Evolutionary conservation across 139 green algal species (phyloP).

Genomic region (Pleodorina starrii): DNA sequence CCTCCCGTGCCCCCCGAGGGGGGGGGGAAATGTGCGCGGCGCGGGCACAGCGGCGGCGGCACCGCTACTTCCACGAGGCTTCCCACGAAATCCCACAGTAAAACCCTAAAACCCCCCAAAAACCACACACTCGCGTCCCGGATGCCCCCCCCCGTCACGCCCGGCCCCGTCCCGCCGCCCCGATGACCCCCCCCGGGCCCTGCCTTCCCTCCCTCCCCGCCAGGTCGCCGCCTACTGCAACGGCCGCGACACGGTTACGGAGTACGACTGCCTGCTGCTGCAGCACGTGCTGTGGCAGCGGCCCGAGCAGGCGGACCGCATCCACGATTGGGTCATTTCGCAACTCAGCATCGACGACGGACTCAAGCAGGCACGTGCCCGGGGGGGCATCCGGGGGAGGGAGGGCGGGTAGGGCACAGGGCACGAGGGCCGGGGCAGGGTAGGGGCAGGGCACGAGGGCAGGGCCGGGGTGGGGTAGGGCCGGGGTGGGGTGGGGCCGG

Average conservation of each 20-base stretch:
- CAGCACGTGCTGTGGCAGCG: conserved; percentile 91
- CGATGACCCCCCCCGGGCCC: too few relatives aligned
- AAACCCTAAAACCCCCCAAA: too few relatives aligned
- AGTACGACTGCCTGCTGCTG: conserved; percentile 92
- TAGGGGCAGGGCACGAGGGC: too few relatives aligned
- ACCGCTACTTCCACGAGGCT: too few relatives aligned
- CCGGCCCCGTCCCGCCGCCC: too few relatives aligned
- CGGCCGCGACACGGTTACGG: conserved; percentile 73
- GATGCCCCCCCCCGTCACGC: too few relatives aligned
- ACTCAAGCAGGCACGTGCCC: conserved; percentile 75
- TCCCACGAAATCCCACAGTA: too few relatives aligned
- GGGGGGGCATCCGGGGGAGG: conserved; percentile 42
- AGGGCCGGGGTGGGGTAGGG: neutral
- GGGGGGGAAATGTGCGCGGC: too few relatives aligned
- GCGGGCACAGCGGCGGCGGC: too few relatives aligned
- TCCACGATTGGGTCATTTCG: conserved; percentile 86
- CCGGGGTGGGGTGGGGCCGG: neutral
- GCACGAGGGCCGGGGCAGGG: too few relatives aligned
- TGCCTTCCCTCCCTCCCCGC: neutral
- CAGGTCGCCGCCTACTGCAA: conserved; percentile 88
- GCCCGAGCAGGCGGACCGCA: conserved; percentile 80
- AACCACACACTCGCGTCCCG: too few relatives aligned
- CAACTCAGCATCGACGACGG: conserved; percentile 82
- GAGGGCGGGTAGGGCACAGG: neutral
- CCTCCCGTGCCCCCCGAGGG: too few relatives aligned